These are phyloP conservation scores for Dryadomyces quercivorus DNA, from an alignment of 2,329 filamentous ascomycete genomes.

Conservation along the genomic window DNA sequence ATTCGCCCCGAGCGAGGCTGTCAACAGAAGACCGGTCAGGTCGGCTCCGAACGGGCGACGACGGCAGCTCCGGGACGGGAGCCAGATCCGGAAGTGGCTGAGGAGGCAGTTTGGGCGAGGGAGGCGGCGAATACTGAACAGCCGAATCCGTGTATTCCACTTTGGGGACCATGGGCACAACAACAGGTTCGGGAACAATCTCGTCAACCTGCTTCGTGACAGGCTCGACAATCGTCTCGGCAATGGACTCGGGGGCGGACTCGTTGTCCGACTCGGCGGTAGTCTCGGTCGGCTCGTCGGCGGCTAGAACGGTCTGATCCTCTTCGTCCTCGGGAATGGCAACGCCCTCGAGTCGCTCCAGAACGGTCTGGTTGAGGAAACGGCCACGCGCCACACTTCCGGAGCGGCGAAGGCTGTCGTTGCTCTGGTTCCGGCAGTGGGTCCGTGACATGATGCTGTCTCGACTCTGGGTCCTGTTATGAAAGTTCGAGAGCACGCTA, in stretches of 20 bases:
- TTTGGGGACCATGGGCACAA: conserved; percentile 17
- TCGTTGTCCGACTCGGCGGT: background rate
- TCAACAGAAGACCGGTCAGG: conserved; percentile 24
- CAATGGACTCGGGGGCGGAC: no score
- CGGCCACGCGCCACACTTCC: conserved; percentile 42
- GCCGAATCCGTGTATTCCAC: conserved; percentile 60
- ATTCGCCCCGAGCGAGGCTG: conserved; percentile 31
- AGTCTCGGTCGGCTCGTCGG: background rate
- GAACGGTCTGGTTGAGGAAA: conserved; percentile 39
- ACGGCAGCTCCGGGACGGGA: conserved; percentile 16
- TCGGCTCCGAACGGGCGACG: conserved; percentile 20
- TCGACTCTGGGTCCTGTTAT: conserved; percentile 43
- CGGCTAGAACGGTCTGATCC: conserved; percentile 12
- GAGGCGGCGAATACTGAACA: conserved; percentile 72
- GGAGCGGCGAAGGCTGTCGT: conserved; percentile 43
- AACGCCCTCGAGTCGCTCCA: conserved; percentile 42
- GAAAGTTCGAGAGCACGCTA: conserved; percentile 40
- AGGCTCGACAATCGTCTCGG: background rate
- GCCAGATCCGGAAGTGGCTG: background rate
- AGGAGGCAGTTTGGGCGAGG: conserved; percentile 48
- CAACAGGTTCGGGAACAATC: background rate
- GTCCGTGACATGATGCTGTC: conserved; percentile 39
- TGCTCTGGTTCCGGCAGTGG: conserved; percentile 44
- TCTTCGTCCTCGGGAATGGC: conserved; percentile 38
- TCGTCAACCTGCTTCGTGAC: background rate